Conservation (phyloP, 208 protist species). For the Trypanosomatidae sp. region DNA sequence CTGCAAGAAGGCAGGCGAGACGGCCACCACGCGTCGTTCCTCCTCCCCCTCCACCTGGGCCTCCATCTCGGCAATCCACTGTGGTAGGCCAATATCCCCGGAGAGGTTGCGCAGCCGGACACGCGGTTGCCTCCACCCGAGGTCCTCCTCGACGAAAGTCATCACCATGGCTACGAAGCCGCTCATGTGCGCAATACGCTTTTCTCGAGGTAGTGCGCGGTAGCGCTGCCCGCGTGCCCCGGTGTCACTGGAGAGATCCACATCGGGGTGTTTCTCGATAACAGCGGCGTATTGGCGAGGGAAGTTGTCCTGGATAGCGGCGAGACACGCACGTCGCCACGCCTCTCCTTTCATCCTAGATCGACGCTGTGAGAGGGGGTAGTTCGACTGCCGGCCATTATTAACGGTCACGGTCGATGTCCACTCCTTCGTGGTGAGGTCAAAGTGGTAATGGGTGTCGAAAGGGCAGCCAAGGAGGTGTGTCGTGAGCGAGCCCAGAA, state of each 20-base stretch:
- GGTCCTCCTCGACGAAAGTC: conserved; percentile 84
- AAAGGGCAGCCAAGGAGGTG: conserved; percentile 78
- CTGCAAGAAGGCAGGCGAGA: conserved; percentile 69
- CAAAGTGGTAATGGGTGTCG: conserved; percentile 61
- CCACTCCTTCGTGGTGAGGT: conserved; percentile 42
- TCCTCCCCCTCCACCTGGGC: conserved; percentile 72
- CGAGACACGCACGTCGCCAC: conserved; percentile 76
- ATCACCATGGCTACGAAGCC: conserved; percentile 65
- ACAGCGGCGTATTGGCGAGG: conserved; percentile 73
- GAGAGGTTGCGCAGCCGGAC: conserved; percentile 77
- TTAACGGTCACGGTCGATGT: conserved; percentile 65
- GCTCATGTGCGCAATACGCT: conserved; percentile 77
- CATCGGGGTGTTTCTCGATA: conserved; percentile 65
- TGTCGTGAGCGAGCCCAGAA: conserved; percentile 79
- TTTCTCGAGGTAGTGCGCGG: conserved; percentile 82
- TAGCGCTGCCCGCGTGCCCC: conserved; percentile 59
- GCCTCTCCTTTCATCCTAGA: conserved; percentile 71
- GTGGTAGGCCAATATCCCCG: conserved; percentile 63
- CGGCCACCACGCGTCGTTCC: conserved; percentile 67
- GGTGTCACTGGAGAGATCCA: conserved; percentile 77
- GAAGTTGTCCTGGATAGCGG: conserved; percentile 84
- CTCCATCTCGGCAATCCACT: conserved; percentile 91
- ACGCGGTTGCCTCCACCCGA: conserved; percentile 82
- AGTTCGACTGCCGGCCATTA: conserved; percentile 43
- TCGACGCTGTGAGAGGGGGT: conserved; percentile 62